Conservation (phyloP, 2,329 filamentous ascomycete species). For the Colletotrichum noveboracense region DNA sequence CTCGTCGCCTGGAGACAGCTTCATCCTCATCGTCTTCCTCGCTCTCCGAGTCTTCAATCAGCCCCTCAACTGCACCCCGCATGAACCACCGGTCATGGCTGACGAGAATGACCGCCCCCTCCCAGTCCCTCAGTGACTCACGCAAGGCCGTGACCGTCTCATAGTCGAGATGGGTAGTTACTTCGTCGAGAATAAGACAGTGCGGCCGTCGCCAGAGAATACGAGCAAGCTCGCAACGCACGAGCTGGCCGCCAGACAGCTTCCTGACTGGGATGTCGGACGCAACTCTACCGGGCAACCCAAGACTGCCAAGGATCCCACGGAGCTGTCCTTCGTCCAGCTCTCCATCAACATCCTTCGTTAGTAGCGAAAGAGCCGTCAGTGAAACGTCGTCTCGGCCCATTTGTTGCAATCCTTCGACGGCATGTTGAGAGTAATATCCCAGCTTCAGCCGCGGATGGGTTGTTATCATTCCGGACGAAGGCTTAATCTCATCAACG, state of each 20-base stretch:
- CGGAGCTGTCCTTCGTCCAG: slow-evolving; percentile 73
- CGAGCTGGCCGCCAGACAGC: slow-evolving; percentile 81
- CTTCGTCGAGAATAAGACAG: slow-evolving; percentile 78
- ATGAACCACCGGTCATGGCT: slow-evolving; percentile 87
- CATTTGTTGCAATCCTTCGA: slow-evolving; percentile 66
- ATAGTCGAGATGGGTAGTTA: slow-evolving; percentile 85
- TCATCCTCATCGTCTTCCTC: slow-evolving; percentile 49
- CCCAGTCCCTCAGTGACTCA: slow-evolving; percentile 69
- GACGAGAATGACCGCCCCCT: slow-evolving; percentile 77
- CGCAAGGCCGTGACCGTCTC: slow-evolving; percentile 78
- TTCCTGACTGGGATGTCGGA: slow-evolving; percentile 76
- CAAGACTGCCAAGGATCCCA: slow-evolving; percentile 70
- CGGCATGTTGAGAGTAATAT: slow-evolving; percentile 82
- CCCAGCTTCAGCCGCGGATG: slow-evolving; percentile 75
- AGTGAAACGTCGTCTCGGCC: slow-evolving; percentile 54
- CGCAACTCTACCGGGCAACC: slow-evolving; percentile 71
- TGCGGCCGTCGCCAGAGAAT: slow-evolving; percentile 74
- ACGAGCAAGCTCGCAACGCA: slow-evolving; percentile 67
- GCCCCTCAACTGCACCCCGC: slow-evolving; percentile 72
- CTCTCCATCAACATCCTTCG: slow-evolving; percentile 53
- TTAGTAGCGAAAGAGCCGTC: slow-evolving; percentile 70
- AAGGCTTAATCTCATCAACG: slow-evolving; percentile 63
- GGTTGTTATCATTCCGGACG: slow-evolving; percentile 63
- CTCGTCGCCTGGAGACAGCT: slow-evolving; percentile 48
- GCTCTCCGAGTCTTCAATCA: slow-evolving; percentile 41